Evolutionary conservation across 192 early-diverging fungal genomes (phyloP).

Genomic region (Podila minutissima): DNA sequence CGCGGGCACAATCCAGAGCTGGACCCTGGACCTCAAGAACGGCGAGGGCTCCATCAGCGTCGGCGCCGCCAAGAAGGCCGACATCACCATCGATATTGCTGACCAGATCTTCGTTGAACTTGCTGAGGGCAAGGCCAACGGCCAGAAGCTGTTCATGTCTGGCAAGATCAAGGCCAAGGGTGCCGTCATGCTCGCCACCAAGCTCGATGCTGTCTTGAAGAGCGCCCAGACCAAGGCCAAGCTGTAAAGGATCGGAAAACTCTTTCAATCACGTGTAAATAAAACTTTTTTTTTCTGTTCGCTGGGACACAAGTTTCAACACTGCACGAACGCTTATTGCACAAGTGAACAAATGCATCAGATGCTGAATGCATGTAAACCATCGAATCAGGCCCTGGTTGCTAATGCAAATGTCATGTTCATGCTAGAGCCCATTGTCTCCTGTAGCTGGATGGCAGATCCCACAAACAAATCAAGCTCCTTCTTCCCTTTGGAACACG

Average conservation of each 20-base stretch:
- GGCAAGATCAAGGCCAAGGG: slow-evolving; percentile 92
- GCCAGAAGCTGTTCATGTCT: slow-evolving; percentile 91
- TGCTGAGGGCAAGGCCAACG: slow-evolving; percentile 84
- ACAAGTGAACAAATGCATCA: no score
- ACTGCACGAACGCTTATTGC: no score
- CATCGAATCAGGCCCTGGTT: no score
- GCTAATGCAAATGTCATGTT: no score
- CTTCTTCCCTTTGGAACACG: no score
- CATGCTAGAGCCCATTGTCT: no score
- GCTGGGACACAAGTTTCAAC: no score
- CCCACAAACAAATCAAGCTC: no score
- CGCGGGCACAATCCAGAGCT: slow-evolving; percentile 72
- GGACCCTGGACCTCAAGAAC: slow-evolving; percentile 83
- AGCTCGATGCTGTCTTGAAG: slow-evolving; percentile 76
- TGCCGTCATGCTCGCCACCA: slow-evolving; percentile 78
- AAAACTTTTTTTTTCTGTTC: no score
- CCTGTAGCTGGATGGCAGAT: no score
- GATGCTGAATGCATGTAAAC: no score
- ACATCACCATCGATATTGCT: slow-evolving; percentile 73
- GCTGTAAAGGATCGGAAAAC: slow-evolving; percentile 53
- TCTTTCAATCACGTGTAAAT: no score
- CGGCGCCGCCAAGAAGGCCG: slow-evolving; percentile 66
- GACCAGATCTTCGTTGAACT: slow-evolving; percentile 88
- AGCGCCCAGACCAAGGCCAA: slow-evolving; percentile 63
- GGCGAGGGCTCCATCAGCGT: slow-evolving; percentile 58